Evolutionary conservation across 1,139 yeast species (phyloP), one percentile per base, ranked within the genome.

Genomic region (Diutina sp.): DNA sequence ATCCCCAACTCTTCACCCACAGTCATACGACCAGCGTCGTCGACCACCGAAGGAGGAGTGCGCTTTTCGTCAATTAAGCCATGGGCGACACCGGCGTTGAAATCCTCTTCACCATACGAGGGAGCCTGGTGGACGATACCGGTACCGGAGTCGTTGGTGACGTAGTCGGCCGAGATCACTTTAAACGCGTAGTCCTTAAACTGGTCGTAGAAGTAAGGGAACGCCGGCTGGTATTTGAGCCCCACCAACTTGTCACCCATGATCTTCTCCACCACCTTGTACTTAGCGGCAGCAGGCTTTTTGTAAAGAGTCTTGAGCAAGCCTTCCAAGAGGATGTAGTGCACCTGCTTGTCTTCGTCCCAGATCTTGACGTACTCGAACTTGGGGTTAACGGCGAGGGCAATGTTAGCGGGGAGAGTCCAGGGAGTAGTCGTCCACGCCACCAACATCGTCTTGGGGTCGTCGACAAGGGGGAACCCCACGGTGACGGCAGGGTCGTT

Each of bases 351-450:
- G 61, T 84, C 90, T 73, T 91, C 97, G 69, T 93, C 98, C 63
- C 76, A 85, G 62, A 95, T 87, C 76, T 93, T 95, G 63, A 88
- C 87, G 67, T 93, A 93, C 72, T 90, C 98, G 61, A 90, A 85
- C 28, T 83, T 83, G 56, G 97, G 96, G 73, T 93, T 82, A 54
- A 93, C 98, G 66, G 96, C 91, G 61, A 93, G 79, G 16, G 93
- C 95, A 68, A 93, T 74, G 72, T 93, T 93, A 30, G 97, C 88
- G 54, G 99, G 99, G 67, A 93, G 79, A 56, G 99, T 95, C 99
- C 99, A 93, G 56, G 99, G 99, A 47, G 99, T 93, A 61, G 99
- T 93, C 53, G 99, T 93, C 99, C 99, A 93, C 18, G 98, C 99
- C 55, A 93, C 91, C 63, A 93, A 77, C 62, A 80, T 76, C 58